These are phyloP conservation scores for Ceratocystiopsis minuta DNA, from an alignment of 2,329 filamentous ascomycete genomes.

Conservation along the genomic window DNA sequence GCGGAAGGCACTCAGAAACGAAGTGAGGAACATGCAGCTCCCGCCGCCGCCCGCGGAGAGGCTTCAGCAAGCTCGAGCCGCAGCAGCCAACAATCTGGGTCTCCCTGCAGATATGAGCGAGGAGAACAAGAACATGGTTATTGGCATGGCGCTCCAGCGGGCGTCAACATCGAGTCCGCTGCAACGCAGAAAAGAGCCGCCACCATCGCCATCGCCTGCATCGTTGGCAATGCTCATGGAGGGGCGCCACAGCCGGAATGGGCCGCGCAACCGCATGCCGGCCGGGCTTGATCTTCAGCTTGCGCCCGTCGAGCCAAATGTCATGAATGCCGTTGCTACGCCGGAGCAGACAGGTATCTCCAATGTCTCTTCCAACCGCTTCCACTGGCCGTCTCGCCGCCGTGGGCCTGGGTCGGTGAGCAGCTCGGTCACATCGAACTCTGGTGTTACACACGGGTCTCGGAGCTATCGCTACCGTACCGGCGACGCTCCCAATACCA, in stretches of 20 bases:
- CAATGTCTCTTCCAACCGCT: constrained; percentile 32
- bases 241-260: constrained; percentile 42
- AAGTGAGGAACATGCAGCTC: constrained; percentile 12
- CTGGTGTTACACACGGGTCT: constrained; percentile 23
- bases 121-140: constrained; percentile 3
- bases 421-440: constrained; percentile 38
- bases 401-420: constrained; percentile 36
- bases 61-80: neutral
- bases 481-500: constrained; percentile 31
- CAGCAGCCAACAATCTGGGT: too few relatives aligned
- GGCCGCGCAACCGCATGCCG: constrained; percentile 63
- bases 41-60: neutral
- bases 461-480: constrained; percentile 25
- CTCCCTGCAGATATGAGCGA: too few relatives aligned
- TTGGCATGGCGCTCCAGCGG: constrained; percentile 35
- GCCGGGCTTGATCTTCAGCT: constrained; percentile 49
- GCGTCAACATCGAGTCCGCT: constrained; percentile 51
- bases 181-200: constrained; percentile 27
- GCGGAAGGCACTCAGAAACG: neutral
- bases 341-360: constrained; percentile 37
- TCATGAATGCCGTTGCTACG: constrained; percentile 26
- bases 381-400: constrained; percentile 36
- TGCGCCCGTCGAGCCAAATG: constrained; percentile 19
- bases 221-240: constrained; percentile 45
- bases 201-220: constrained; percentile 48